phyloP scores from a whole-genome alignment of 805 yeast species.

The Wickerhamiella azyma region DNA sequence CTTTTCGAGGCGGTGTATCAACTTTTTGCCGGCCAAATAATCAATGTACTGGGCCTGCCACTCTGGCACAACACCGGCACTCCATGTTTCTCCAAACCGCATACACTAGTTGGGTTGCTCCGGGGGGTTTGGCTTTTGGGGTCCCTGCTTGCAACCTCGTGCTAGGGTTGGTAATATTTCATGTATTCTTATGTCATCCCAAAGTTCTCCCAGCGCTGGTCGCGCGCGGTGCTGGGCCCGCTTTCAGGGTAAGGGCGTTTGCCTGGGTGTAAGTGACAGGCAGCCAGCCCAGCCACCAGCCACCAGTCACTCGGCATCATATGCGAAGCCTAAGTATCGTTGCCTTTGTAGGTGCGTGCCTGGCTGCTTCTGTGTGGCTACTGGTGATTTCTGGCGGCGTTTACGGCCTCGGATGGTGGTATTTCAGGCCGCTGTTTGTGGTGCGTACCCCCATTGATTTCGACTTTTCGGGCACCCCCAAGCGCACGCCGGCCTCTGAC shows the following conservation, averaged over 20 bases:
- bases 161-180: not conserved
- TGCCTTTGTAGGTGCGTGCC: constrained; percentile 5
- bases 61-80: constrained; percentile 27
- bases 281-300: too few relatives aligned
- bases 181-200: too few relatives aligned
- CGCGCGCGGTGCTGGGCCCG: too few relatives aligned
- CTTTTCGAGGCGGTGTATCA: constrained; percentile 31
- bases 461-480: constrained; percentile 8
- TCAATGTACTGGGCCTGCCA: constrained; percentile 33
- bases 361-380: constrained; percentile 4
- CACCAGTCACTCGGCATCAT: too few relatives aligned
- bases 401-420: constrained; percentile 9
- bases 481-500: not conserved
- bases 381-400: not conserved
- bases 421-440: constrained; percentile 12
- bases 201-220: too few relatives aligned
- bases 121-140: not conserved
- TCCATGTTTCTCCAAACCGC: constrained; percentile 7
- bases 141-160: not conserved
- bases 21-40: constrained; percentile 38
- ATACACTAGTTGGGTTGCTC: not conserved
- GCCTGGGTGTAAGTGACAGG: too few relatives aligned
- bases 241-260: too few relatives aligned
- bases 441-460: constrained; percentile 13
- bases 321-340: constrained; percentile 1